Base-by-base conservation (phyloP, 495 filamentous ascomycete genomes). In the Hypoxylon rickii region DNA sequence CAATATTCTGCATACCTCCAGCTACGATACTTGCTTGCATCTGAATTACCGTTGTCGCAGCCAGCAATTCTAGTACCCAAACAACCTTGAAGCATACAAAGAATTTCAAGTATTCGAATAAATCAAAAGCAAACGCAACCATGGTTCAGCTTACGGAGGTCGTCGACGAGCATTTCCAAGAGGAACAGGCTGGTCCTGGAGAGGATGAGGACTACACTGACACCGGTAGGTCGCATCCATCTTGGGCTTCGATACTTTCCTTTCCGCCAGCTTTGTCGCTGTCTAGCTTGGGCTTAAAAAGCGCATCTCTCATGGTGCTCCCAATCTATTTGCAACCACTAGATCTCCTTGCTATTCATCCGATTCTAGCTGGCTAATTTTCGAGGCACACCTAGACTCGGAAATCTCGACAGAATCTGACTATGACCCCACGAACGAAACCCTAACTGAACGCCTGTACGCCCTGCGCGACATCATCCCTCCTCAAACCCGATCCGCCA, bases 121-220 rank as follows among this genome's bases (percentile, higher is more conserved):
- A n/a, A n/a, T n/a, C n/a, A n/a, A n/a, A n/a, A n/a, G 26, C 5
- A 33, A 32, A n/a, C 26, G 40, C 51, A 46, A 39, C 44, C 66
- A 98, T 98, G 94, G 94, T 98, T 70, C 89, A 95, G 75, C 89
- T 98, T 61, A 86, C 86, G 61, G 95, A 97, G 76, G 92, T 98
- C 68, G 86, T 92, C 57, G 94, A 98, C 71, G 92, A 96, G 77
- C 90, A 94, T 72, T 96, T 97, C 79, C 76, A 84, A 68, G 73
- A 86, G 63, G 88, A 89, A 72, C 85, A 88, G 61, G 77, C 79
- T 38, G 81, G 89, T 40, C 76, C 75, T 54, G 84, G 87, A 53
- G 87, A 94, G 59, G 89, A 95, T 39, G 90, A 93, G 34, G 89
- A 93, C 71, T 94, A 86, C 76, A 92, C 86, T 58, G 92, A 96